Evolutionary conservation across 768 basidiomycete genomes (phyloP).

Genomic region (Tulasnella sp.): DNA sequence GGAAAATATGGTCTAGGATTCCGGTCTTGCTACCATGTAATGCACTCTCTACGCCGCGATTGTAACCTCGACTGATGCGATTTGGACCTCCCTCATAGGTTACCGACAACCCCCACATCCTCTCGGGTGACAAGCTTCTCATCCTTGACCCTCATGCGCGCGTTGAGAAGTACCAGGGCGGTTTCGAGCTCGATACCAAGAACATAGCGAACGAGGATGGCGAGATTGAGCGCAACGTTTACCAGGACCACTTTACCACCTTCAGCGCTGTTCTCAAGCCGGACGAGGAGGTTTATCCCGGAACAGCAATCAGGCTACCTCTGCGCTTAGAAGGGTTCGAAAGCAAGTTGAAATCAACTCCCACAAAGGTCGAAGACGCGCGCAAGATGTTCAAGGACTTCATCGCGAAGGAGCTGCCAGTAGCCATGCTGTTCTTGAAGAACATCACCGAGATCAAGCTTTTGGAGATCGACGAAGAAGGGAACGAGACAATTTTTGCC

Average conservation of each 20-base stretch:
- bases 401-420: background rate
- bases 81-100: background rate
- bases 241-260: background rate
- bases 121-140: background rate
- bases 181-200: background rate
- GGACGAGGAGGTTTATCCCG: constrained; percentile 34
- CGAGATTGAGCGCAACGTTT: background rate
- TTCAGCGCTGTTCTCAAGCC: background rate
- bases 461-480: constrained; percentile 40
- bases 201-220: background rate
- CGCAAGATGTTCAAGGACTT: constrained; percentile 40
- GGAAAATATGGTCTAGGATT: constrained; percentile 10
- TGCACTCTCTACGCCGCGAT: background rate
- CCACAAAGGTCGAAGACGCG: constrained; percentile 45
- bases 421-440: constrained; percentile 11
- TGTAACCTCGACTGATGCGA: background rate
- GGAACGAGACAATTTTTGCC: constrained; percentile 23
- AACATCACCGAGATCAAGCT: constrained; percentile 40
- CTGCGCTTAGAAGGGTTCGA: constrained; percentile 41
- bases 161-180: background rate
- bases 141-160: constrained; percentile 11
- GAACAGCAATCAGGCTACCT: constrained; percentile 50
- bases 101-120: constrained; percentile 21
- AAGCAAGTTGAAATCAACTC: constrained; percentile 42
- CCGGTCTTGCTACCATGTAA: constrained; percentile 14